A percentile compares a stretch with the other conserved stretches of the same genome.
phyloP scores from a whole-genome alignment of 768 basidiomycete genomes.

The Suillus variegatus region DNA sequence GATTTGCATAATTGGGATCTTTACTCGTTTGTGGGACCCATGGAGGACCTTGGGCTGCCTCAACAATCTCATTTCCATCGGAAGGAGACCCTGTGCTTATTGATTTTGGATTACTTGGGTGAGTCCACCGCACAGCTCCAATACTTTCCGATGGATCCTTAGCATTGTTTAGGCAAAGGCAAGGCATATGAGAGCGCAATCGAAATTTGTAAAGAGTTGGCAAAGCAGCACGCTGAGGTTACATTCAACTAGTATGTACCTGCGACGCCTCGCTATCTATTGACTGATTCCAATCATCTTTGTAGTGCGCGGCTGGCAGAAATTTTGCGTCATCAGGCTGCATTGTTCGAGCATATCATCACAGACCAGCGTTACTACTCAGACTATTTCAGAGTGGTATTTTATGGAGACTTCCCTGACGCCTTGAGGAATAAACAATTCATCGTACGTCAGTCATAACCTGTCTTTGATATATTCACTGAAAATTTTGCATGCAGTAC shows the following conservation, averaged over 20 bases:
- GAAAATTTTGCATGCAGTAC: conserved; percentile 51
- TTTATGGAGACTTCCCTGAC: conserved; percentile 88
- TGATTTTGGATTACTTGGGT: conserved; percentile 95
- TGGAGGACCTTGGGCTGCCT: conserved; percentile 88
- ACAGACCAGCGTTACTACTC: conserved; percentile 82
- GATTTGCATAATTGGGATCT: conserved; percentile 92
- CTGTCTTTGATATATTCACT: neutral
- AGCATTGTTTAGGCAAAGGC: conserved; percentile 67
- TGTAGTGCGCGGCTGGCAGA: conserved; percentile 80
- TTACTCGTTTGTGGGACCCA: conserved; percentile 76
- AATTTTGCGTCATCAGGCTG: conserved; percentile 85
- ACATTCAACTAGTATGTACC: conserved; percentile 85
- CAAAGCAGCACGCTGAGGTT: conserved; percentile 82
- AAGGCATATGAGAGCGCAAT: conserved; percentile 98
- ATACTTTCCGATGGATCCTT: conserved; percentile 9
- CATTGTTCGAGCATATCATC: conserved; percentile 83
- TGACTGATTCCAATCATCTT: conserved; percentile 14
- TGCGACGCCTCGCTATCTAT: neutral
- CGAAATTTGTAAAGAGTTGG: conserved; percentile 90
- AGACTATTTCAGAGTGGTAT: conserved; percentile 92
- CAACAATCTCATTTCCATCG: conserved; percentile 93
- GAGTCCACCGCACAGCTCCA: conserved; percentile 18
- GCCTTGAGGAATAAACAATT: conserved; percentile 90
- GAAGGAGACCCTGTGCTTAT: conserved; percentile 88
- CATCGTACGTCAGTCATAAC: conserved; percentile 56